These are phyloP conservation scores for Hypoxylon rubiginosum DNA, from an alignment of 2,329 filamentous ascomycete species.

Conservation along the genomic window DNA sequence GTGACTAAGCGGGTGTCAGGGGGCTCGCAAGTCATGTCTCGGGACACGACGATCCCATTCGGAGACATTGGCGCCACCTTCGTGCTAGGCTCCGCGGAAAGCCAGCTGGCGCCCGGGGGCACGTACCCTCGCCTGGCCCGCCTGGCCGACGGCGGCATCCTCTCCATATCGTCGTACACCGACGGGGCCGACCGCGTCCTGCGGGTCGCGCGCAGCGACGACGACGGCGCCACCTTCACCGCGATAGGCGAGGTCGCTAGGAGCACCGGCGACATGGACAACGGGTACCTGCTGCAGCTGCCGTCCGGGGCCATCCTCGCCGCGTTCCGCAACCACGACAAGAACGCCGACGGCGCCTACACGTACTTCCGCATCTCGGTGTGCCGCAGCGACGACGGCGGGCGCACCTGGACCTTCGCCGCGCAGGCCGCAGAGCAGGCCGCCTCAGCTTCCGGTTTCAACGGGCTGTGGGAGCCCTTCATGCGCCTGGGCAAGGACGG, in stretches of 20 bases:
- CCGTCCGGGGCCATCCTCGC: slow-evolving; percentile 53
- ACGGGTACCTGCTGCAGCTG: slow-evolving; percentile 57
- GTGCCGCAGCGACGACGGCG: slow-evolving; percentile 49
- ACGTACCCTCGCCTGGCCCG: slow-evolving; percentile 58
- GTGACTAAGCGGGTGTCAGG: not conserved
- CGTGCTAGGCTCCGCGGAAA: slow-evolving; percentile 29
- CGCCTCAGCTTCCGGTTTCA: slow-evolving; percentile 42
- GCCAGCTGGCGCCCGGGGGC: slow-evolving; percentile 39
- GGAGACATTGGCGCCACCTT: slow-evolving; percentile 33
- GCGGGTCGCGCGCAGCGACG: slow-evolving; percentile 53
- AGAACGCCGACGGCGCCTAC: slow-evolving; percentile 48
- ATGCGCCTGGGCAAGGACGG: slow-evolving; percentile 55
- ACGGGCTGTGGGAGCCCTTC: slow-evolving; percentile 60
- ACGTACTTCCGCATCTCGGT: slow-evolving; percentile 58
- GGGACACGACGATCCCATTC: slow-evolving; percentile 26
- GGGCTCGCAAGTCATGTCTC: slow-evolving; percentile 8
- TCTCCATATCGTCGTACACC: slow-evolving; percentile 52
- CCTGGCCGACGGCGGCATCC: slow-evolving; percentile 56
- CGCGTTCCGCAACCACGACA: slow-evolving; percentile 60
- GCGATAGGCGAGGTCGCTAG: slow-evolving; percentile 55
- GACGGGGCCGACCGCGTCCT: slow-evolving; percentile 50
- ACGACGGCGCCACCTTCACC: slow-evolving; percentile 54
- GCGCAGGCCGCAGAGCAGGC: slow-evolving; percentile 56
- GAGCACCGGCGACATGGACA: slow-evolving; percentile 56
- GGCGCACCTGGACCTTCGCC: slow-evolving; percentile 53